These are phyloP conservation scores for Candida pseudoviswanathii DNA, from an alignment of 1,139 yeast genomes.

Conservation along the genomic window DNA sequence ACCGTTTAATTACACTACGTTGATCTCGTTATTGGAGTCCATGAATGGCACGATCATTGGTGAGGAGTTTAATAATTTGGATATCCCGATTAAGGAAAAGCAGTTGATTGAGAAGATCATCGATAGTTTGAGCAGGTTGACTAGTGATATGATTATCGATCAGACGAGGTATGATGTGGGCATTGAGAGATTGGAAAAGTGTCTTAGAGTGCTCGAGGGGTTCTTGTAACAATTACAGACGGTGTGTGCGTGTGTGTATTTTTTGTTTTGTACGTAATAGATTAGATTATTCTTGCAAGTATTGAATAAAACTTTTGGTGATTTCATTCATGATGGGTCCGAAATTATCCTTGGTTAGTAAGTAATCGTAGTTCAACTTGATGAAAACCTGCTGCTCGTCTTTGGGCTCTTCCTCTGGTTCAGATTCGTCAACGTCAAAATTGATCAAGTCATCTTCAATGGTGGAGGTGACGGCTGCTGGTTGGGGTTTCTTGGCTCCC, in stretches of 20 bases:
- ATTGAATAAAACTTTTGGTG: slow-evolving; percentile 25
- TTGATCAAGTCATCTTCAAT: slow-evolving; percentile 13
- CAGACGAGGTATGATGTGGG: slow-evolving; percentile 80
- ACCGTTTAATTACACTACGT: slow-evolving; percentile 61
- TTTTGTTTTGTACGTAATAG: too few relatives aligned
- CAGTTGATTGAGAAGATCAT: slow-evolving; percentile 81
- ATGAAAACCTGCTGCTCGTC: slow-evolving; percentile 17
- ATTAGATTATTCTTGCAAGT: slow-evolving; percentile 8
- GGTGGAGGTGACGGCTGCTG: slow-evolving; percentile 6
- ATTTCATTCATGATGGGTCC: slow-evolving; percentile 26
- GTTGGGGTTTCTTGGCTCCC: slow-evolving; percentile 12
- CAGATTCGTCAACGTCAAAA: slow-evolving; percentile 3
- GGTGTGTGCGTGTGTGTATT: too few relatives aligned
- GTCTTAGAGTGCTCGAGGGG: slow-evolving; percentile 84
- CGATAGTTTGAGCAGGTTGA: slow-evolving; percentile 78
- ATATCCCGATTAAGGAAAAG: slow-evolving; percentile 76
- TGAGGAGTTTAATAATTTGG: slow-evolving; percentile 72
- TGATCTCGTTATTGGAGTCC: slow-evolving; percentile 59
- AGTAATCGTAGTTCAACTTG: slow-evolving; percentile 46
- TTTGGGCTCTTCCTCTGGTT: background rate
- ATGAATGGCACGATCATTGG: slow-evolving; percentile 67
- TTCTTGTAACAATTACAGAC: slow-evolving; percentile 32
- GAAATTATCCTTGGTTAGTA: slow-evolving; percentile 26
- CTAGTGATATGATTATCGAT: slow-evolving; percentile 88
- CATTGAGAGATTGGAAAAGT: slow-evolving; percentile 74